These are phyloP conservation scores for Cryptococcus maquisensis DNA, from an alignment of 1,284 basidiomycete genomes.

Conservation along the genomic window DNA sequence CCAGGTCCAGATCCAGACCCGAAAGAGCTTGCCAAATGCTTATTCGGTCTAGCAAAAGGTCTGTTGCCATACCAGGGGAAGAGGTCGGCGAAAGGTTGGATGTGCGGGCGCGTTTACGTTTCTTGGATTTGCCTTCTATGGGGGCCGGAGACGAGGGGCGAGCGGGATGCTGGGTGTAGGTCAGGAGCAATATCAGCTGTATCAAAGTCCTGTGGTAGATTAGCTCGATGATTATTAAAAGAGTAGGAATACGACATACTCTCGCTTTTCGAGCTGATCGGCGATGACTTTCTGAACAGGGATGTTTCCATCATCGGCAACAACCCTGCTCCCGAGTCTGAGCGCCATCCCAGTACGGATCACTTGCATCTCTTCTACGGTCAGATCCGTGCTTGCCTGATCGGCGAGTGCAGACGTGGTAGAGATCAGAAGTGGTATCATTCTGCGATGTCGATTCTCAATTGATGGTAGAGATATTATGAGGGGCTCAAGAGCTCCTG, in stretches of 20 bases:
- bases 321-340: conserved; percentile 15
- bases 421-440: conserved; percentile 19
- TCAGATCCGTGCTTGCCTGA: neutral
- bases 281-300: conserved; percentile 17
- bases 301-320: conserved; percentile 21
- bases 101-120: conserved; percentile 2
- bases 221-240: neutral
- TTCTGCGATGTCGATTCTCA: conserved; percentile 29
- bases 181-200: conserved; percentile 33
- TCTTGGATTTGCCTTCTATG: conserved; percentile 10
- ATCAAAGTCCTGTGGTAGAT: conserved; percentile 27
- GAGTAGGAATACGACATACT: conserved; percentile 24
- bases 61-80: conserved; percentile 26
- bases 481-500: conserved; percentile 10
- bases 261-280: conserved; percentile 38
- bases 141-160: neutral
- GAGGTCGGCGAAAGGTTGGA: conserved; percentile 10
- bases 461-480: conserved; percentile 24
- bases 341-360: conserved; percentile 23
- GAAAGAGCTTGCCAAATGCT: conserved; percentile 43
- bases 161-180: conserved; percentile 14
- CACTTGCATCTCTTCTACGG: conserved; percentile 12
- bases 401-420: neutral
- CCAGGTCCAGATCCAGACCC: conserved; percentile 29
- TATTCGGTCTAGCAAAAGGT: conserved; percentile 37